phyloP scores from a whole-genome alignment of 495 filamentous ascomycete genomes.

The Podospora appendiculata region DNA sequence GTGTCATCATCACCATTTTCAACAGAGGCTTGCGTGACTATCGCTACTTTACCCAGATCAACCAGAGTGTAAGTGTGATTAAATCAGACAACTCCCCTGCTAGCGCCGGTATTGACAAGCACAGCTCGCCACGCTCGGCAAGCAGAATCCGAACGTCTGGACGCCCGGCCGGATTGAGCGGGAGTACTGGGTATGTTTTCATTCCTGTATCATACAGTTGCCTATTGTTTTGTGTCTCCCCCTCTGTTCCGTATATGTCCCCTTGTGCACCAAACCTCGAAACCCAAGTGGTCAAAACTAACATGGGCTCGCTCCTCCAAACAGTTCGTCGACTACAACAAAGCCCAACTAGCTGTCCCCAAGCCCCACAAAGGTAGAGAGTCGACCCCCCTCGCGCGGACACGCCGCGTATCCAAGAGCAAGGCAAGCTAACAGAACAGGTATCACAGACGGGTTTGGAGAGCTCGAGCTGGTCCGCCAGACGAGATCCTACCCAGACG shows the following conservation, averaged over 20 bases:
- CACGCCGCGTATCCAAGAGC: no score
- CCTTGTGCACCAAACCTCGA: neutral
- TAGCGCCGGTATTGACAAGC: neutral
- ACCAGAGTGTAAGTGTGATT: no score
- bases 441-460: no score
- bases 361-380: neutral
- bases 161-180: neutral
- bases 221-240: no score
- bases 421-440: no score
- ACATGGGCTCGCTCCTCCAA: no score
- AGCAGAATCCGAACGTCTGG: neutral
- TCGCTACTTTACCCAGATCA: no score
- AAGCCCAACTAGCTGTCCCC: neutral
- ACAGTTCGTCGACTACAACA: neutral
- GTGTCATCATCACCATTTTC: conserved; percentile 20
- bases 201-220: neutral
- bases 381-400: no score
- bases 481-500: neutral
- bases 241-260: neutral
- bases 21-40: neutral
- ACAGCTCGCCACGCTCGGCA: neutral
- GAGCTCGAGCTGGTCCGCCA: no score
- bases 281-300: neutral
- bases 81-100: no score
- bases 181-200: neutral